Percentiles rank a stretch among this genome's conserved stretches.
phyloP scores from a whole-genome alignment of 257 asterid species.

The Lycium ferocissimum region DNA sequence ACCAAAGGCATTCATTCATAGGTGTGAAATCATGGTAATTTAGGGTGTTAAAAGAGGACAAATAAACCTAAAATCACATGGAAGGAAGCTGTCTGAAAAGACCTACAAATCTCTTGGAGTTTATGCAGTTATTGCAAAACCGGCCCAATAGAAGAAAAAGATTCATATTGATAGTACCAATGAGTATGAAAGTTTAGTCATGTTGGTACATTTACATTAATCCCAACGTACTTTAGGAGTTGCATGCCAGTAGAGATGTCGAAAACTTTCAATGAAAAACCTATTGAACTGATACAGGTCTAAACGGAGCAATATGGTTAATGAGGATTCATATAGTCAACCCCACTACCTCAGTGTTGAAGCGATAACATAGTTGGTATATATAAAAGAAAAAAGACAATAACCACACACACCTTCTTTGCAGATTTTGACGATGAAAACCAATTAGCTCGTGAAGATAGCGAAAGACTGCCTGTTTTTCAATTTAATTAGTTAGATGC shows the following conservation, averaged over 20 bases:
- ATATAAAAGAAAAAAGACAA: neutral
- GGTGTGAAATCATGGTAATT: neutral
- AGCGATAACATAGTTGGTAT: neutral
- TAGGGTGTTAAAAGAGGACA: neutral
- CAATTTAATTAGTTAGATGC: conserved; percentile 40
- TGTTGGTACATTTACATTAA: neutral
- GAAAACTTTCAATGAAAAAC: neutral
- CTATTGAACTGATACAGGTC: neutral
- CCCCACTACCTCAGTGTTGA: neutral
- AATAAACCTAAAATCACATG: neutral
- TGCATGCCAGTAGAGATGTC: neutral
- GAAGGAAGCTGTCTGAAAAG: neutral
- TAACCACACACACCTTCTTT: conserved; percentile 65
- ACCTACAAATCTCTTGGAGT: no score
- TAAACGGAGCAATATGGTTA: neutral
- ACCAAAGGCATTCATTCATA: no score
- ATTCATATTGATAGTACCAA: neutral
- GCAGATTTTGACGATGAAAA: conserved; percentile 89
- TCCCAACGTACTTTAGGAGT: neutral
- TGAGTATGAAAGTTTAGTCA: neutral
- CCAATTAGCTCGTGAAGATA: conserved; percentile 85
- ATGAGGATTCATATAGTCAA: neutral
- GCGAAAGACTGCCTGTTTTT: conserved; percentile 59
- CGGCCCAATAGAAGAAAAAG: neutral
- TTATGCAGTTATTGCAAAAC: neutral